Conservation (phyloP, 2,329 filamentous ascomycete genomes). For the Diaporthe sp. region DNA sequence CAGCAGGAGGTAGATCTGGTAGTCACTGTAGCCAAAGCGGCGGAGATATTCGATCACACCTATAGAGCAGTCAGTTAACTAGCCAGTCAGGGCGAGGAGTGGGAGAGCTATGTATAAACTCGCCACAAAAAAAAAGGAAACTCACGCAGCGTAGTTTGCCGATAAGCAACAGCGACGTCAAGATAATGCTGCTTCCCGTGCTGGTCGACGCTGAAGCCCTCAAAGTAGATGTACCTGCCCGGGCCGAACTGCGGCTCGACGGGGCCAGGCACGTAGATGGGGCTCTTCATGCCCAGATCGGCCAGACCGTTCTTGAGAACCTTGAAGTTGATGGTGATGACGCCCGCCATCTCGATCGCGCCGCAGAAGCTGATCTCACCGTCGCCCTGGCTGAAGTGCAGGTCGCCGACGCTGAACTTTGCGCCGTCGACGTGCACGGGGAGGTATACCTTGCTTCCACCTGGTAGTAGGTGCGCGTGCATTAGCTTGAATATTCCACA, state of each 20-base stretch:
- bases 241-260: slow-evolving; percentile 92
- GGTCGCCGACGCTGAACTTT: slow-evolving; percentile 90
- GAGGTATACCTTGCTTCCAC: slow-evolving; percentile 84
- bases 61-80: slow-evolving; percentile 36
- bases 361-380: slow-evolving; percentile 92
- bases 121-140: slow-evolving; percentile 41
- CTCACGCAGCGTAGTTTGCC: slow-evolving; percentile 79
- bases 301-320: slow-evolving; percentile 86
- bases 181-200: slow-evolving; percentile 90
- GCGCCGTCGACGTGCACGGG: slow-evolving; percentile 89
- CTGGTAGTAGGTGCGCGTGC: slow-evolving; percentile 50
- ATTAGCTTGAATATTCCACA: neutral
- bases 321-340: slow-evolving; percentile 91
- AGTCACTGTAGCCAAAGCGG: slow-evolving; percentile 77
- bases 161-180: slow-evolving; percentile 88
- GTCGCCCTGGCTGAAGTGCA: slow-evolving; percentile 90
- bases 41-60: slow-evolving; percentile 84
- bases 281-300: slow-evolving; percentile 82
- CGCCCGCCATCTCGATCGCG: slow-evolving; percentile 93
- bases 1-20: slow-evolving; percentile 89
- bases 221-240: slow-evolving; percentile 85
- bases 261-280: slow-evolving; percentile 87
- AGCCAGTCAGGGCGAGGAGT: too few species aligned
- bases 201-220: slow-evolving; percentile 92
- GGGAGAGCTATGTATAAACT: neutral